Conservation (phyloP, 139 green algal species). For the Axilococcus clingmanii region DNA sequence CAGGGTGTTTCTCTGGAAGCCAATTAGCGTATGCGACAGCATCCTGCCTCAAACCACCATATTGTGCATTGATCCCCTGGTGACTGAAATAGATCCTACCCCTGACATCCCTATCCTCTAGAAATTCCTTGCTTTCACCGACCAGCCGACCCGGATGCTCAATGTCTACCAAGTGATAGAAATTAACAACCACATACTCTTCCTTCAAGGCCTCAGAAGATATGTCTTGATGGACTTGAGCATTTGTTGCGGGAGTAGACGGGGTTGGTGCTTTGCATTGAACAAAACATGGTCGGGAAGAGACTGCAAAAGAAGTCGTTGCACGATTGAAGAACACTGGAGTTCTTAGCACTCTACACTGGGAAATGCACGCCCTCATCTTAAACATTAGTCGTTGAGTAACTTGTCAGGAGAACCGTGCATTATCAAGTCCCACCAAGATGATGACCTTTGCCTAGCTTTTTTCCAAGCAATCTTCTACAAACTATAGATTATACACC, state of each 20-base stretch:
- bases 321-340: too few species aligned
- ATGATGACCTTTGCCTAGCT: too few species aligned
- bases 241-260: neutral
- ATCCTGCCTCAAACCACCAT: constrained; percentile 48
- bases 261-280: neutral
- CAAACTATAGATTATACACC: too few species aligned
- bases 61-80: constrained; percentile 96
- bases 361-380: too few species aligned
- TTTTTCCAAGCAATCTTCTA: too few species aligned
- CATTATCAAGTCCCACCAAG: too few species aligned
- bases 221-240: too few species aligned
- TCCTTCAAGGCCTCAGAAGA: neutral
- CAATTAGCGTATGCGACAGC: constrained; percentile 63
- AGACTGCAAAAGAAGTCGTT: neutral
- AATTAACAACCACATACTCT: constrained; percentile 71
- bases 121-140: constrained; percentile 30
- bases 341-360: too few species aligned
- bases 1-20: constrained; percentile 41
- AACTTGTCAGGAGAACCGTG: too few species aligned
- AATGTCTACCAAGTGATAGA: constrained; percentile 87
- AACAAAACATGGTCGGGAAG: neutral
- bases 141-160: constrained; percentile 49
- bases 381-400: too few species aligned
- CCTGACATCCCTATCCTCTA: constrained; percentile 45
- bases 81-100: constrained; percentile 92